Conservation (phyloP, 2,329 filamentous ascomycete species). For the Anisogramma anomala region DNA sequence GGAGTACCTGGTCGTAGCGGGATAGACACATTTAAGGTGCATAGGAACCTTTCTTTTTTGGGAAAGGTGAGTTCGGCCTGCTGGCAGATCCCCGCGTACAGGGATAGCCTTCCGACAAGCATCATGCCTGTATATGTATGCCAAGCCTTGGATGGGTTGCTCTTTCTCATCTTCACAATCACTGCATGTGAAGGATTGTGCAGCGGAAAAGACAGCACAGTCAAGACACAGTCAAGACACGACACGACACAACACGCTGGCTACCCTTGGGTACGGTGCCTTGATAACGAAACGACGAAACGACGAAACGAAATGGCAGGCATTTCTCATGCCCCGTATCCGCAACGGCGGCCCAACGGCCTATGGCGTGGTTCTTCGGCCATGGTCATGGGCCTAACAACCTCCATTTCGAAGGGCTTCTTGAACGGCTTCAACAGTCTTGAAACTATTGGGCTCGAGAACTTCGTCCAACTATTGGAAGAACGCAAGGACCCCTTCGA, state of each 20-base stretch:
- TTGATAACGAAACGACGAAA: background rate
- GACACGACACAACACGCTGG: too few relatives aligned
- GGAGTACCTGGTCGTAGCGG: too few relatives aligned
- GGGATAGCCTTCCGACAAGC: too few relatives aligned
- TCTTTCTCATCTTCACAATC: background rate
- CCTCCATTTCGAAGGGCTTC: constrained; percentile 60
- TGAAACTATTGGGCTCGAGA: constrained; percentile 64
- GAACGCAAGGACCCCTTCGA: constrained; percentile 53
- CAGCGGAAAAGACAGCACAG: background rate
- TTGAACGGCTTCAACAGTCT: constrained; percentile 62
- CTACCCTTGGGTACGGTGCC: background rate
- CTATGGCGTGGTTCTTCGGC: constrained; percentile 66
- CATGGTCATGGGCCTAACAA: constrained; percentile 62
- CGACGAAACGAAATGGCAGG: constrained; percentile 4
- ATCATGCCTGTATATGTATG: too few relatives aligned
- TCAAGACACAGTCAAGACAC: too few relatives aligned
- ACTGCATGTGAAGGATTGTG: background rate
- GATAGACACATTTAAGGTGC: too few relatives aligned
- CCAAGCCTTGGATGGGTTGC: background rate
- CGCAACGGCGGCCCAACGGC: constrained; percentile 38
- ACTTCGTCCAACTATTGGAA: constrained; percentile 66
- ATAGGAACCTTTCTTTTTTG: too few relatives aligned
- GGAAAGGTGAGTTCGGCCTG: background rate
- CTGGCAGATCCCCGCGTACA: background rate
- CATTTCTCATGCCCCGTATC: constrained; percentile 14